phyloP scores from a whole-genome alignment of 352 stramenopile species.

The Blastocystis sp. region DNA sequence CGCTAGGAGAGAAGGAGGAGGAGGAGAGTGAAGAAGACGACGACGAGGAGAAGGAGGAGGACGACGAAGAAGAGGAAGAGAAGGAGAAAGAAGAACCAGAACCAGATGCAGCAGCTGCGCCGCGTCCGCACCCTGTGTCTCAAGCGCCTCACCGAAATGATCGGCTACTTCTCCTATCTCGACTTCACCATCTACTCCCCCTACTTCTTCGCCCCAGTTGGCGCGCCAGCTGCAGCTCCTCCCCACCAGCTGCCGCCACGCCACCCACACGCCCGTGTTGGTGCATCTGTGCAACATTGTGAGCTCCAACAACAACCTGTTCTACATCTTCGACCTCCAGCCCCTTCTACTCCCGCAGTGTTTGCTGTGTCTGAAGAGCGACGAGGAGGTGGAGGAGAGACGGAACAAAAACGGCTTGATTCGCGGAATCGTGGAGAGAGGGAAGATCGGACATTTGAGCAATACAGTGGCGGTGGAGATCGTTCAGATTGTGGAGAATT shows the following conservation, averaged over 20 bases:
- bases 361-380: conserved; percentile 7
- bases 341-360: conserved; percentile 15
- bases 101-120: not conserved
- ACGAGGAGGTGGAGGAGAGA: not conserved
- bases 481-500: conserved; percentile 59
- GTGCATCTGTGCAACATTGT: conserved; percentile 25
- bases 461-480: conserved; percentile 36
- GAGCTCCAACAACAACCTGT: conserved; percentile 28
- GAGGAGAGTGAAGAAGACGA: not conserved
- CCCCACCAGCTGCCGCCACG: not conserved
- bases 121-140: conserved; percentile 21
- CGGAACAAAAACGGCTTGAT: conserved; percentile 2
- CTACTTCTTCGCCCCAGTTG: conserved; percentile 55
- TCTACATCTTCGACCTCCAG: conserved; percentile 45
- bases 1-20: not conserved
- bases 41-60: not conserved
- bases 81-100: not conserved
- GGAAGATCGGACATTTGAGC: conserved; percentile 13
- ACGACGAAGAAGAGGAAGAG: not conserved
- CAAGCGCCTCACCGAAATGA: conserved; percentile 18
- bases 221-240: not conserved
- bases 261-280: conserved; percentile 13
- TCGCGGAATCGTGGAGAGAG: not conserved
- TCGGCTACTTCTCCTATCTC: conserved; percentile 19
- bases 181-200: conserved; percentile 27